These are phyloP conservation scores for Trichoderma gamsii DNA, from an alignment of 495 filamentous ascomycete genomes.

Conservation along the genomic window DNA sequence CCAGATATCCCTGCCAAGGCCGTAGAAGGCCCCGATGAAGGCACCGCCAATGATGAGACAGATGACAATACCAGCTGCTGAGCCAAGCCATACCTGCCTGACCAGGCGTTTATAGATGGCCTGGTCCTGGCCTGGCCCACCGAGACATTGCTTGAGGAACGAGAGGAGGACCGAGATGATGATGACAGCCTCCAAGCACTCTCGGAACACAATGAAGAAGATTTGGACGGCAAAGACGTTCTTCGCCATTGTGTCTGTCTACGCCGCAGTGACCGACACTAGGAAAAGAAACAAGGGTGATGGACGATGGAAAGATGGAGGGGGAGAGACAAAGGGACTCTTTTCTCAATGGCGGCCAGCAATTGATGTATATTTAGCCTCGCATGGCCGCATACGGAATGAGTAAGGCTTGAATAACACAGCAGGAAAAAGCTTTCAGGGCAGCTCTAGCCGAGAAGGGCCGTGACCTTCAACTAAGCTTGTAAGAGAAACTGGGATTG, in stretches of 20 bases:
- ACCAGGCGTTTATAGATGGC: slow-evolving; percentile 49
- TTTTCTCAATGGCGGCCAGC: background rate
- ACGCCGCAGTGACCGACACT: background rate
- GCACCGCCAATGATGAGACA: slow-evolving; percentile 55
- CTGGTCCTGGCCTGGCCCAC: slow-evolving; percentile 26
- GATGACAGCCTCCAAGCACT: slow-evolving; percentile 62
- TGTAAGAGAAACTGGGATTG: slow-evolving; percentile 3
- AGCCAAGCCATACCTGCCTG: slow-evolving; percentile 55
- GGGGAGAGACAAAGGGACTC: background rate
- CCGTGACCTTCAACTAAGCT: background rate
- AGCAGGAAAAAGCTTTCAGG: background rate
- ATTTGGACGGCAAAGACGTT: slow-evolving; percentile 28
- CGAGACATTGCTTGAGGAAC: slow-evolving; percentile 39
- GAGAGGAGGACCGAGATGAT: slow-evolving; percentile 67
- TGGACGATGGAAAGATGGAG: slow-evolving; percentile 16
- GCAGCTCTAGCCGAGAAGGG: background rate
- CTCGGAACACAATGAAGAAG: slow-evolving; percentile 70
- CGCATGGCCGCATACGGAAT: background rate
- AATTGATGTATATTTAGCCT: background rate
- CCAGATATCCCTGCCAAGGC: slow-evolving; percentile 52
- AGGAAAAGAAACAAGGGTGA: background rate
- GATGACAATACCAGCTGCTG: slow-evolving; percentile 46
- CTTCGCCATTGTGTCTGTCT: slow-evolving; percentile 13
- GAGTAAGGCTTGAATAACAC: background rate
- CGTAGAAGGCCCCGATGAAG: slow-evolving; percentile 64